A percentile compares a stretch with the other conserved stretches of the same genome.
These are phyloP conservation scores for Coniochaeta hoffmannii DNA, from an alignment of 2,329 filamentous ascomycete genomes.

Conservation along the genomic window DNA sequence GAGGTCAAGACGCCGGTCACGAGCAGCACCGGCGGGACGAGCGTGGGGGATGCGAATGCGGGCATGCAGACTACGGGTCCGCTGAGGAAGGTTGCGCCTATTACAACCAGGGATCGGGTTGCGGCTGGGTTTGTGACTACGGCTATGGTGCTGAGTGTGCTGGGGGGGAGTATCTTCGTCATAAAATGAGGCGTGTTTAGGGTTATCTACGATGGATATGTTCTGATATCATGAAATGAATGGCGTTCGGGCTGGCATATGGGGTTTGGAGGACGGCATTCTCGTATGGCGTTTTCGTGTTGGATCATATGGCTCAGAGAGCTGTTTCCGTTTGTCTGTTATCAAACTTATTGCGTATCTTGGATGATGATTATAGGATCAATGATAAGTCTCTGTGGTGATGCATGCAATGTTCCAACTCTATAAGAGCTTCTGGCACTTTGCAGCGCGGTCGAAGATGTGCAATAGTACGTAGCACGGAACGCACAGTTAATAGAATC, in stretches of 20 bases:
- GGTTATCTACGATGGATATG: neutral
- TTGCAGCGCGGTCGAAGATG: too few species aligned
- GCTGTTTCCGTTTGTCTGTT: neutral
- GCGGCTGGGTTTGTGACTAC: slow-evolving; percentile 50
- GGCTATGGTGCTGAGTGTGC: slow-evolving; percentile 37
- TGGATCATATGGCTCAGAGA: neutral
- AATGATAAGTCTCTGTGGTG: neutral
- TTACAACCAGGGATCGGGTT: slow-evolving; percentile 42
- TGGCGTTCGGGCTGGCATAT: neutral
- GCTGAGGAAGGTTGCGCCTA: slow-evolving; percentile 35
- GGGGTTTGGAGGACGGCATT: slow-evolving; percentile 2
- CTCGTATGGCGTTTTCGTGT: neutral
- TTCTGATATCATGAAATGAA: neutral
- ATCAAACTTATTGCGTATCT: too few species aligned
- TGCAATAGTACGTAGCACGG: too few species aligned
- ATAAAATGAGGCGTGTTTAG: slow-evolving; percentile 20
- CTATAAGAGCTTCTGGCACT: too few species aligned
- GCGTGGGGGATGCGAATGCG: slow-evolving; percentile 27
- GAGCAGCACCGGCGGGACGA: slow-evolving; percentile 49
- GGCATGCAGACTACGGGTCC: slow-evolving; percentile 21
- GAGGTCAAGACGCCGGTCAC: slow-evolving; percentile 33
- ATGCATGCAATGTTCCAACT: too few species aligned
- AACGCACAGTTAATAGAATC: too few species aligned
- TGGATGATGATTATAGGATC: neutral
- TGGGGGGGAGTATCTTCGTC: slow-evolving; percentile 44